These are phyloP conservation scores for Trypanosoma theileri DNA, from an alignment of 208 protist species.

Conservation along the genomic window DNA sequence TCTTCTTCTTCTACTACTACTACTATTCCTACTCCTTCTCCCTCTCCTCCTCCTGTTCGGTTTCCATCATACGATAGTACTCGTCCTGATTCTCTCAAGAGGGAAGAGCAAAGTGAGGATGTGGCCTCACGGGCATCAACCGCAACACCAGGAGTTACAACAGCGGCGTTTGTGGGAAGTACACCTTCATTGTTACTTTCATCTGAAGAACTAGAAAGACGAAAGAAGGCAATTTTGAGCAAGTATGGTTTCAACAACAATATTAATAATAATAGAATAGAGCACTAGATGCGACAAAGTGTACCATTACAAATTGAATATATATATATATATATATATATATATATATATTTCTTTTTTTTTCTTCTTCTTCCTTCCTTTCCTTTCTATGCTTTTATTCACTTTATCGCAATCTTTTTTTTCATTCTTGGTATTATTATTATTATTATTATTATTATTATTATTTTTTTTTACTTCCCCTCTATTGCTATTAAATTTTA, in stretches of 20 bases:
- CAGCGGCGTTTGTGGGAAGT: neutral
- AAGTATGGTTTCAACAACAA: constrained; percentile 42
- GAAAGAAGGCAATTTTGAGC: constrained; percentile 92
- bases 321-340: neutral
- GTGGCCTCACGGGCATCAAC: neutral
- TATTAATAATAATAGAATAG: constrained; percentile 18
- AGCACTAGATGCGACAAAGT: constrained; percentile 13
- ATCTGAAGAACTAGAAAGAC: constrained; percentile 76
- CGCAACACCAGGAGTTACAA: neutral
- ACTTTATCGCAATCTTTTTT: constrained; percentile 16
- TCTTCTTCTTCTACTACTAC: too few relatives aligned
- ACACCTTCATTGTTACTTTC: constrained; percentile 39
- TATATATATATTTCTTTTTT: too few relatives aligned
- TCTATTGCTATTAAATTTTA: too few relatives aligned
- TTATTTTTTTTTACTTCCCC: constrained; percentile 7
- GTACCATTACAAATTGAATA: neutral
- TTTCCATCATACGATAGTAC: too few relatives aligned
- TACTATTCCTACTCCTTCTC: too few relatives aligned
- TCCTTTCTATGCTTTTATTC: neutral
- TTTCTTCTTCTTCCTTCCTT: constrained; percentile 13
- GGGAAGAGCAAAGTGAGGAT: too few relatives aligned
- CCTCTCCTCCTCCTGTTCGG: too few relatives aligned
- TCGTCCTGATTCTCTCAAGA: too few relatives aligned
- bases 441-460: neutral
- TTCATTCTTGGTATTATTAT: neutral